These are phyloP conservation scores for Diatrype stigma DNA, from an alignment of 2,329 filamentous ascomycete species.

Conservation along the genomic window DNA sequence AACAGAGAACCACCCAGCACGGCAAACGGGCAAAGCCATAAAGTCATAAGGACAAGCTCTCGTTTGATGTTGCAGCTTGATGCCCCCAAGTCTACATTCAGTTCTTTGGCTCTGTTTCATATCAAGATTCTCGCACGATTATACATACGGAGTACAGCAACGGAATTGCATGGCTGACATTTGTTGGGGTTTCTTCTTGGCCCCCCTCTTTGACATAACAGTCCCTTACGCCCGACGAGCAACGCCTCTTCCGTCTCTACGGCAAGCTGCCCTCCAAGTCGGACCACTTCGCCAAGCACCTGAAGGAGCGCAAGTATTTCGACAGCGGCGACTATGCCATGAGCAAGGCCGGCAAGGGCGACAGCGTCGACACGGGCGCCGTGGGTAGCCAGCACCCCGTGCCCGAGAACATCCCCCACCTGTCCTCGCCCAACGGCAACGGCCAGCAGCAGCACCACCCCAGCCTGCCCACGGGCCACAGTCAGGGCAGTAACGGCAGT, in stretches of 20 bases:
- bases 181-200: too few species aligned
- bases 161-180: too few species aligned
- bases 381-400: constrained; percentile 94
- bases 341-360: constrained; percentile 94
- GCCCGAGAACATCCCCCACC: constrained; percentile 91
- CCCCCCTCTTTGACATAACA: constrained; percentile 33
- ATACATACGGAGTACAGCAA: too few species aligned
- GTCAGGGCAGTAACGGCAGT: constrained; percentile 36
- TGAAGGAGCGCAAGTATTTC: constrained; percentile 99
- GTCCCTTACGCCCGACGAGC: constrained; percentile 91
- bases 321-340: constrained; percentile 95
- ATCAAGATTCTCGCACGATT: too few species aligned
- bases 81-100: background rate
- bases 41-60: too few species aligned
- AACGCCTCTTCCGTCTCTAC: constrained; percentile 93
- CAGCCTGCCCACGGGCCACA: constrained; percentile 36
- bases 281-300: constrained; percentile 94
- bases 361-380: constrained; percentile 86
- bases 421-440: constrained; percentile 59
- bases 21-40: too few species aligned
- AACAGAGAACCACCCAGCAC: too few species aligned
- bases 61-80: too few species aligned
- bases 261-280: constrained; percentile 96
- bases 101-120: too few species aligned
- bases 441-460: constrained; percentile 27